phyloP scores from a whole-genome alignment of 169 alveolate genomes.

The Plasmodium adleri region DNA sequence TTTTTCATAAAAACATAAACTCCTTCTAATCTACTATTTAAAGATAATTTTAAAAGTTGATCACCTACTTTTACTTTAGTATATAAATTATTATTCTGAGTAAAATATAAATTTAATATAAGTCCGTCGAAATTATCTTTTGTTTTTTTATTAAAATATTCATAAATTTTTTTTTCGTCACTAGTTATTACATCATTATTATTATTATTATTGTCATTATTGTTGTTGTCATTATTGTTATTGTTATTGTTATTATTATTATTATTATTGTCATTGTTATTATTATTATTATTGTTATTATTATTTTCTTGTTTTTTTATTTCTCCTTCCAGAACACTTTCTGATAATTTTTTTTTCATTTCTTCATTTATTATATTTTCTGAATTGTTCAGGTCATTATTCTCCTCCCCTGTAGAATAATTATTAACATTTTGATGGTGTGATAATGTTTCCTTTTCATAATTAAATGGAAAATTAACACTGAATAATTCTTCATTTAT shows the following conservation, averaged over 20 bases:
- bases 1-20: conserved; percentile 79
- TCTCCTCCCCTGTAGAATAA: background rate
- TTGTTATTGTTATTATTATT: background rate
- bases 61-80: conserved; percentile 65
- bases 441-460: too few species aligned
- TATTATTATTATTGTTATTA: background rate
- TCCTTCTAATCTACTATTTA: conserved; percentile 79
- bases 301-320: background rate
- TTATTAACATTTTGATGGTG: too few species aligned
- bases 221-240: background rate
- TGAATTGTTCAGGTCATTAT: background rate
- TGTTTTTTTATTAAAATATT: background rate
- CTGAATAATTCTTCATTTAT: too few species aligned
- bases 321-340: background rate
- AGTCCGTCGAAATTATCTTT: conserved; percentile 8
- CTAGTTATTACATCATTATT: background rate
- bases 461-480: too few species aligned
- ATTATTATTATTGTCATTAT: background rate
- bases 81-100: conserved; percentile 31
- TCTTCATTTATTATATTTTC: background rate
- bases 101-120: conserved; percentile 24
- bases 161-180: background rate
- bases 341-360: too few species aligned
- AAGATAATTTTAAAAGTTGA: conserved; percentile 39
- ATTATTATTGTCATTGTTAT: background rate